Percentiles rank a stretch among this genome's conserved stretches.
These are phyloP conservation scores for Withania somnifera DNA, from an alignment of 305 asterid species.

Conservation along the genomic window DNA sequence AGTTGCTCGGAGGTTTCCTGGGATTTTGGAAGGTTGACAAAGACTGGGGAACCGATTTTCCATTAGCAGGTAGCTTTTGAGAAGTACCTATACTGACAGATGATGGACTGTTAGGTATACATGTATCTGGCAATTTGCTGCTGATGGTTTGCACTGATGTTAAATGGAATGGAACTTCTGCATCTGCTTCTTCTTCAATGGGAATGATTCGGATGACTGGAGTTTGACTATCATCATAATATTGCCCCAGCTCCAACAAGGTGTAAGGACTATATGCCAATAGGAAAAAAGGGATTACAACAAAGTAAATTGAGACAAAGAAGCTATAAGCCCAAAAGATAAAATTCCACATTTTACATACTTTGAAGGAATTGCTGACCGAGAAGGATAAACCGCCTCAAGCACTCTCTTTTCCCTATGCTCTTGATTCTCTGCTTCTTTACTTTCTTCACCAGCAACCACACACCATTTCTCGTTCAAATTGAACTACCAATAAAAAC, in stretches of 20 bases:
- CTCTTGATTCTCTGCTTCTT: conserved; percentile 43
- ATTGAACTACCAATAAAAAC: conserved; percentile 33
- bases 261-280: conserved; percentile 40
- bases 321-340: background rate
- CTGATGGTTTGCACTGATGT: background rate
- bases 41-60: background rate
- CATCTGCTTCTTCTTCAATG: conserved; percentile 62
- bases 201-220: conserved; percentile 59
- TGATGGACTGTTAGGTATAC: background rate
- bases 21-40: background rate
- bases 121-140: background rate
- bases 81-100: background rate
- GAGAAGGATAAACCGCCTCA: conserved; percentile 80
- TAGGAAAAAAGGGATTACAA: background rate
- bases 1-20: background rate
- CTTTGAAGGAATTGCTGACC: conserved; percentile 78
- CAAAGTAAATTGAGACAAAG: background rate
- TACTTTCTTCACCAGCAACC: conserved; percentile 73
- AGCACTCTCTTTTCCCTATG: conserved; percentile 60
- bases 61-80: background rate
- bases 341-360: conserved; percentile 8
- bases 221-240: conserved; percentile 17
- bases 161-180: conserved; percentile 5
- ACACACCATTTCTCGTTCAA: conserved; percentile 44
- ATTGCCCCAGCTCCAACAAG: conserved; percentile 16